phyloP scores from a whole-genome alignment of 2,329 filamentous ascomycete species.

The Penicillium nordicum region DNA sequence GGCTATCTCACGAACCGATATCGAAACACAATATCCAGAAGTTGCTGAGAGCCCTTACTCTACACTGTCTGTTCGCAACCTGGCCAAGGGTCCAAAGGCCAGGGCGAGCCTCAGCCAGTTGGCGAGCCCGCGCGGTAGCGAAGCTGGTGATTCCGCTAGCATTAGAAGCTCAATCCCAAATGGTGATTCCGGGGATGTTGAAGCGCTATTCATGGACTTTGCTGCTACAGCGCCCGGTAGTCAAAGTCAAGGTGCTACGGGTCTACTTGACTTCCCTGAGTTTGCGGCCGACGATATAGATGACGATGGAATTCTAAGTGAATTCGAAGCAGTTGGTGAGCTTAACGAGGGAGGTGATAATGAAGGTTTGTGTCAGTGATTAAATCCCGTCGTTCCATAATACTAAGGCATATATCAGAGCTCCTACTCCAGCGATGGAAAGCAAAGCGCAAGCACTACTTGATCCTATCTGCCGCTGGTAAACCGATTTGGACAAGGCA shows the following conservation, averaged over 20 bases:
- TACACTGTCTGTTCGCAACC: constrained; percentile 39
- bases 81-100: constrained; percentile 29
- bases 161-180: constrained; percentile 51
- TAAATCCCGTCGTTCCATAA: not conserved
- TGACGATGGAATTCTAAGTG: constrained; percentile 62
- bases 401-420: constrained; percentile 24
- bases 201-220: constrained; percentile 75
- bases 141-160: constrained; percentile 50
- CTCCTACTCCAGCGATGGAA: constrained; percentile 71
- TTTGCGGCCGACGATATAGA: constrained; percentile 53
- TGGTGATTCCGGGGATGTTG: constrained; percentile 66
- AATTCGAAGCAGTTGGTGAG: constrained; percentile 71
- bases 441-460: constrained; percentile 91
- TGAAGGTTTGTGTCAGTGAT: constrained; percentile 47
- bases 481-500: constrained; percentile 97
- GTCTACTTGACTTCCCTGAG: constrained; percentile 34
- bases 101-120: constrained; percentile 42
- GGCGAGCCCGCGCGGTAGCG: constrained; percentile 48
- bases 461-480: constrained; percentile 91
- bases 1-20: constrained; percentile 75
- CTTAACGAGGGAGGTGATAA: constrained; percentile 53
- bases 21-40: constrained; percentile 70
- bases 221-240: constrained; percentile 43
- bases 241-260: constrained; percentile 38
- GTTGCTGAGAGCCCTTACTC: constrained; percentile 67